Evolutionary conservation across 192 early-diverging fungal genomes (phyloP), one percentile per base, ranked within the genome.

Genomic region (Coemansia aciculifera): DNA sequence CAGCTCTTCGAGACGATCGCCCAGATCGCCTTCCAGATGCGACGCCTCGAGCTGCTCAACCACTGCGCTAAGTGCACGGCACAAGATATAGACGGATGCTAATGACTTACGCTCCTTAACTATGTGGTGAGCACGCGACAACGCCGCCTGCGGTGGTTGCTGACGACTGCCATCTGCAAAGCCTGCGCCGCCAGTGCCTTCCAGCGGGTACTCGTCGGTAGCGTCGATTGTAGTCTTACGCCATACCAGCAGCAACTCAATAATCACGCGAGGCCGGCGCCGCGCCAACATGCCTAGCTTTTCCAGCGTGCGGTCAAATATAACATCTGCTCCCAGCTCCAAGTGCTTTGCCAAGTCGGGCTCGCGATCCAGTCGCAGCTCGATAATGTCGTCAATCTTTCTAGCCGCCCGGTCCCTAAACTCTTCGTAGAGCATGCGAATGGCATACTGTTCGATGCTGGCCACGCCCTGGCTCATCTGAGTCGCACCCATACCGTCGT

Each of bases 1-100:
- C 40, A 96, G 89, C 72, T 97, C 94, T 81, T 99, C 98, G 27
- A 98, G 75, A 59, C 92, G 90, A 36, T 87, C 88, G 1, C 93
- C 96, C 7, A 96, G 78, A 43, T 94, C 91, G 46, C 94, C 89
- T 11, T 90, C 88, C 21, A 98, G 63, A 12, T 88, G 85, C 40
- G 89, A 87, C 17, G 87, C 77, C 51, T 88, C 87, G 3, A 98
- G 81, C 43, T 89, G 84, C 52, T 85, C 84, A 2, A 98, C 87
- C 49, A 99, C 92, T 63, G 92, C 92, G 36, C 93, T 90, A 61
- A 98, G 77, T 0, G 91, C 90, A 1, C 95, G 86, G 67, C 94
- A 95, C 38, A 98, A 75, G 44, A 99, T 95, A 76, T 89, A 94
- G n/a, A 90, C 84, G 0, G 92, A 88, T 2, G 84, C 87, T 32